Percentiles rank a stretch among this genome's conserved stretches.
Conservation (phyloP, 148 eudicot species). For the Vaccinium corymbosum region DNA sequence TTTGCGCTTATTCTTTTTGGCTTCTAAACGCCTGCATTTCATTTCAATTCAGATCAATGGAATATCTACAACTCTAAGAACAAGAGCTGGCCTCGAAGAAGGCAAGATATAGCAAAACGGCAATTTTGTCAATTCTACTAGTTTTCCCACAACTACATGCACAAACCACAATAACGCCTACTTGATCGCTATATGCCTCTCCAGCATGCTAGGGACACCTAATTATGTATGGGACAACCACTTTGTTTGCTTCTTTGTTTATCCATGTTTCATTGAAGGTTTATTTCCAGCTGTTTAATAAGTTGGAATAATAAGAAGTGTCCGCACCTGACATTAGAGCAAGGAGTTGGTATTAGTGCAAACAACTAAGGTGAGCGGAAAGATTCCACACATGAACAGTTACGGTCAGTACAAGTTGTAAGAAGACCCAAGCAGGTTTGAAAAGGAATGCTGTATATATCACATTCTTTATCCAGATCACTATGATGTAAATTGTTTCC, state of each 20-base stretch:
- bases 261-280: neutral
- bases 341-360: neutral
- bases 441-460: neutral
- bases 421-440: neutral
- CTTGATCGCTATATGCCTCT: neutral
- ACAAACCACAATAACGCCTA: neutral
- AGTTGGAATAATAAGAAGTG: neutral
- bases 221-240: neutral
- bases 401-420: neutral
- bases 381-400: neutral
- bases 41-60: neutral
- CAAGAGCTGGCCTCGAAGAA: neutral
- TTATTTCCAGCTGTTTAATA: neutral
- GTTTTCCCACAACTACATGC: neutral
- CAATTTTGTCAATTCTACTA: neutral
- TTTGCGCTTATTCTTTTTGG: slow-evolving; percentile 65
- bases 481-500: neutral
- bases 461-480: neutral
- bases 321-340: neutral
- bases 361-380: neutral
- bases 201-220: neutral
- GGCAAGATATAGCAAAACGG: slow-evolving; percentile 4
- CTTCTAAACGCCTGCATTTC: slow-evolving; percentile 56
- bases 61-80: neutral
- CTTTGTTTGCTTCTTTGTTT: neutral